Percentiles rank a stretch among this genome's conserved stretches.
phyloP scores from a whole-genome alignment of 2,329 filamentous ascomycete genomes.

The Xylariomycetidae sp. region DNA sequence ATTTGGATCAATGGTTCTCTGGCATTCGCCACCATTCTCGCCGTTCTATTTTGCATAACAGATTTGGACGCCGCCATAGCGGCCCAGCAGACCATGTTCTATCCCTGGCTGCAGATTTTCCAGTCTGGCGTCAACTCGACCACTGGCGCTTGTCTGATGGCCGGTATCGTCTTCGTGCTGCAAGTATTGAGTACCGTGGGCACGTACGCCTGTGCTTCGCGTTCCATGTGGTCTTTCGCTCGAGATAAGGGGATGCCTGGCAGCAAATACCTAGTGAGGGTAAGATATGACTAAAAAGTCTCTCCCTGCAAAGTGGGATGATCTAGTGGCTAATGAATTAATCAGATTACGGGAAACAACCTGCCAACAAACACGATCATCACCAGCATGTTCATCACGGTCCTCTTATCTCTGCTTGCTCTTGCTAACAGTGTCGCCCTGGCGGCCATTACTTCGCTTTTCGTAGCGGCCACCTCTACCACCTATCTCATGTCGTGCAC shows the following conservation, averaged over 20 bases:
- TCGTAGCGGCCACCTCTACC: conserved; percentile 36
- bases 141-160: conserved; percentile 15
- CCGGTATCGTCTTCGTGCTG: conserved; percentile 15
- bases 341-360: no score
- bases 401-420: conserved; percentile 18
- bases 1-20: conserved; percentile 18
- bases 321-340: no score
- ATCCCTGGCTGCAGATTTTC: conserved; percentile 25
- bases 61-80: conserved; percentile 13
- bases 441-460: conserved; percentile 38
- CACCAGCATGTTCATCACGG: conserved; percentile 12
- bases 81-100: conserved; percentile 14
- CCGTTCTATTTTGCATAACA: conserved; percentile 16
- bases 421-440: conserved; percentile 30
- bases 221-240: conserved; percentile 23
- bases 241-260: conserved; percentile 18
- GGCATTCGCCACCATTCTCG: conserved; percentile 18
- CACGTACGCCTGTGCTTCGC: conserved; percentile 16
- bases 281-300: conserved; percentile 1
- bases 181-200: conserved; percentile 14
- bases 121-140: conserved; percentile 14
- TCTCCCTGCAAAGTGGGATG: no score
- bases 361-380: no score
- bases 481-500: conserved; percentile 37
- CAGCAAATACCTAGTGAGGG: conserved; percentile 2